These are phyloP conservation scores for Jatropha multifida DNA, from an alignment of 441 rosid genomes.

Conservation along the genomic window DNA sequence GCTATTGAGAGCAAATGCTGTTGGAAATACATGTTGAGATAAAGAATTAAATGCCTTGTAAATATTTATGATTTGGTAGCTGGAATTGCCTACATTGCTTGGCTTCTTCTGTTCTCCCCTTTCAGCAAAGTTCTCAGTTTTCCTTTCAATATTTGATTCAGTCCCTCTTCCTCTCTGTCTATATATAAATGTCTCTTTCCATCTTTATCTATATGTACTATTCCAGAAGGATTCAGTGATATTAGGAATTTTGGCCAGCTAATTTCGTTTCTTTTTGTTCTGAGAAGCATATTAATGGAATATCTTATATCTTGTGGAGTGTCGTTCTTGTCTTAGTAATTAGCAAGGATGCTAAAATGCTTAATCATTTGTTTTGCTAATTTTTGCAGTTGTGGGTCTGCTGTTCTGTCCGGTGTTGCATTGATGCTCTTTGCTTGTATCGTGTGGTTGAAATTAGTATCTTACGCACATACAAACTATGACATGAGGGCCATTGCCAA, in stretches of 20 bases:
- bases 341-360: background rate
- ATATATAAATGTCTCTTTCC: background rate
- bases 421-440: conserved; percentile 86
- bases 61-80: background rate
- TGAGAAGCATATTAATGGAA: background rate
- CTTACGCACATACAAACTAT: conserved; percentile 85
- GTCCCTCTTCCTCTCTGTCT: background rate
- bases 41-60: background rate
- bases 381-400: conserved; percentile 78
- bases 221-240: background rate
- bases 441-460: conserved; percentile 88
- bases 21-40: background rate
- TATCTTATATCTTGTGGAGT: background rate
- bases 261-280: background rate
- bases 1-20: background rate
- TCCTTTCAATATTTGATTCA: background rate
- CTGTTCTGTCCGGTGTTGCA: conserved; percentile 66
- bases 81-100: background rate
- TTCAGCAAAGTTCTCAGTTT: background rate
- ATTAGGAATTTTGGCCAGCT: background rate
- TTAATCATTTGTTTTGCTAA: background rate
- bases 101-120: background rate
- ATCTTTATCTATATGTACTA: background rate
- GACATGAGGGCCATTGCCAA: conserved; percentile 72
- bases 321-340: background rate